A percentile compares a stretch with the other conserved stretches of the same genome.
These are phyloP conservation scores for Colletotrichum abscissum DNA, from an alignment of 2,329 filamentous ascomycete genomes.

Conservation along the genomic window DNA sequence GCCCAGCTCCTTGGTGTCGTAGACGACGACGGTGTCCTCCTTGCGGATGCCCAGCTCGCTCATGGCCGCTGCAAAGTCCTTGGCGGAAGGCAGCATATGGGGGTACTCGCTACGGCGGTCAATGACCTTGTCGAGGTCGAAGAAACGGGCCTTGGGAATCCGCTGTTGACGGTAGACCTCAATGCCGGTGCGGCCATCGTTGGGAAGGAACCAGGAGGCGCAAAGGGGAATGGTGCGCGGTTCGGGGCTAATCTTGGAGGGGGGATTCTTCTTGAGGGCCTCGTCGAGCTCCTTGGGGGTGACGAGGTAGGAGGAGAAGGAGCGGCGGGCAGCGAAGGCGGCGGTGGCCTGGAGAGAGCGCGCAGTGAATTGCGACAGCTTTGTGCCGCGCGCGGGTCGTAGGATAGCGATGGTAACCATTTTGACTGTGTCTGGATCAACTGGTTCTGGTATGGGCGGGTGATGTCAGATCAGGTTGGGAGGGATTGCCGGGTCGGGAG, in stretches of 20 bases:
- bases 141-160: conserved; percentile 93
- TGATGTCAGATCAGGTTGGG: conserved; percentile 19
- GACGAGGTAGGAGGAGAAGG: conserved; percentile 86
- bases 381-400: conserved; percentile 52
- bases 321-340: conserved; percentile 51
- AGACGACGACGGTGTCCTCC: conserved; percentile 93
- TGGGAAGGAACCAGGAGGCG: conserved; percentile 96
- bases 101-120: conserved; percentile 91
- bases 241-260: conserved; percentile 81
- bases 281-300: conserved; percentile 84
- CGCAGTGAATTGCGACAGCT: conserved; percentile 49
- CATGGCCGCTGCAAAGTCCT: conserved; percentile 89
- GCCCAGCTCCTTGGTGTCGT: conserved; percentile 90
- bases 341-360: conserved; percentile 48
- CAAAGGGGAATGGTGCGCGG: conserved; percentile 90
- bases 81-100: conserved; percentile 91
- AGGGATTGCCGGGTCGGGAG: conserved; percentile 6
- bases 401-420: conserved; percentile 59
- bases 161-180: conserved; percentile 84
- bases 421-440: conserved; percentile 15
- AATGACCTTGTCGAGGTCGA: conserved; percentile 92
- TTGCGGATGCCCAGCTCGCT: conserved; percentile 85
- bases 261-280: conserved; percentile 84
- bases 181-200: conserved; percentile 84
- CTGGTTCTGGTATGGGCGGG: not conserved